Base-by-base conservation (phyloP, 495 filamentous ascomycete genomes). In the Neurospora terricola region DNA sequence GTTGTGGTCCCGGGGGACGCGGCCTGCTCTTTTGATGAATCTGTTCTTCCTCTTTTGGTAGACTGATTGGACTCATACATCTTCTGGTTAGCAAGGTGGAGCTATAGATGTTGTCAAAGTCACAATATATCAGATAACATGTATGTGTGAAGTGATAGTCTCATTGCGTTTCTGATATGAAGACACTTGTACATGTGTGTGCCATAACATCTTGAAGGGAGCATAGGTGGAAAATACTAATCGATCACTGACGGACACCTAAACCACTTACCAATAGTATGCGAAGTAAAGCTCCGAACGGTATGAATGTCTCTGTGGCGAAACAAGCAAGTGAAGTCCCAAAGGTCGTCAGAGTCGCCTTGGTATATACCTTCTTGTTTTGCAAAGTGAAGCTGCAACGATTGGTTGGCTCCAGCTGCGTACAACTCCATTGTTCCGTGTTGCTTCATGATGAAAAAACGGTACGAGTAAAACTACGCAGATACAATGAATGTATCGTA, bases 391-490 rank as follows among this genome's bases (percentile, higher is more conserved):
- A 87, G 78, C 74, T 87, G 85, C 48, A 76, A 76, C 83, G 83
- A 87, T 59, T 84, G 83, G 75, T 88, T 88, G 78, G 84, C 83
- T 54, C 87, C 87, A n/a, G 83, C 72, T 70, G 82, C 86, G 70
- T 83, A 85, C 14, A 88, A 75, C 73, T 85, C 80, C 85, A 85
- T 86, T 66, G 23, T 59, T 14, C 48, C 21, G 21, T 6, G 11
- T 14, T 12, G 48, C 5, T 59, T 59, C 21, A 45, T 38, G 18
- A 72, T 14, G 11, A 16, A 4, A 8, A 27, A 21, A 39, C 9
- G 11, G 6, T 18, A 9, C 27, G 0, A 66, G 54, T 18, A 30
- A 34, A 66, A 8, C 14, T 18, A 34, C 12, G 5, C 48, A 14
- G 2, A 27, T 12, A 12, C n/a, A 23, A 6, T 14, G 11, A 23